Conservation (phyloP, 1,284 basidiomycete species). For the Naganishia cerealis region DNA sequence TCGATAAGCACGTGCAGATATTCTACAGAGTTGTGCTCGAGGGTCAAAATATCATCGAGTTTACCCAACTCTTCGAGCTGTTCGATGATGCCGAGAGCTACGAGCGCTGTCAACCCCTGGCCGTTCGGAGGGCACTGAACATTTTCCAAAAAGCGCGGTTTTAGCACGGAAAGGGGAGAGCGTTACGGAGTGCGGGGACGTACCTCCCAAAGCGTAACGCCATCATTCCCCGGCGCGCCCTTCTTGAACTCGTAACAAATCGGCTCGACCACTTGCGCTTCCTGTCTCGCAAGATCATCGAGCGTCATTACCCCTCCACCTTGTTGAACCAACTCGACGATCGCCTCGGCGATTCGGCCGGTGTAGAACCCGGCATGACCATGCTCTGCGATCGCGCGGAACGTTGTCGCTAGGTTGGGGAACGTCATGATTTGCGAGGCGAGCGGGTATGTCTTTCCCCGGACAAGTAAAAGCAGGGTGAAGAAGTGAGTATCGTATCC, state of each 20-base stretch:
- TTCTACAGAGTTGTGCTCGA: conserved; percentile 82
- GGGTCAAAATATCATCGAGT: conserved; percentile 67
- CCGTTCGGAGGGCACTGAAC: conserved; percentile 80
- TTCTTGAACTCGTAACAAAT: conserved; percentile 78
- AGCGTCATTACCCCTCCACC: conserved; percentile 88
- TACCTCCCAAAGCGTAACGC: conserved; percentile 82
- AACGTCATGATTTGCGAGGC: conserved; percentile 75
- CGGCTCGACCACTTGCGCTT: conserved; percentile 77
- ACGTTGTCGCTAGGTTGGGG: conserved; percentile 78
- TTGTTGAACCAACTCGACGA: conserved; percentile 74
- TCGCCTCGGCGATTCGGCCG: conserved; percentile 81
- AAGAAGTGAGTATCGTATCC: not conserved
- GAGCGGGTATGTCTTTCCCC: conserved; percentile 49
- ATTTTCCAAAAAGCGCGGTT: not conserved
- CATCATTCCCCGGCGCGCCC: conserved; percentile 57
- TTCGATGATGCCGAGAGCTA: conserved; percentile 90
- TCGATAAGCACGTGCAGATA: conserved; percentile 89
- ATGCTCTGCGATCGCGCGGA: conserved; percentile 72
- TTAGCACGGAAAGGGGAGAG: not conserved
- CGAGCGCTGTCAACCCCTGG: conserved; percentile 88
- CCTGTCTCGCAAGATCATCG: conserved; percentile 77
- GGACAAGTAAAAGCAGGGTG: not conserved
- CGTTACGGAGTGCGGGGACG: conserved; percentile 35
- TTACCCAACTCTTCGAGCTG: conserved; percentile 73
- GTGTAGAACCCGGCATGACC: conserved; percentile 92